Evolutionary conservation across 2,329 filamentous ascomycete species (phyloP).

Genomic region (Fusarium scirpi): DNA sequence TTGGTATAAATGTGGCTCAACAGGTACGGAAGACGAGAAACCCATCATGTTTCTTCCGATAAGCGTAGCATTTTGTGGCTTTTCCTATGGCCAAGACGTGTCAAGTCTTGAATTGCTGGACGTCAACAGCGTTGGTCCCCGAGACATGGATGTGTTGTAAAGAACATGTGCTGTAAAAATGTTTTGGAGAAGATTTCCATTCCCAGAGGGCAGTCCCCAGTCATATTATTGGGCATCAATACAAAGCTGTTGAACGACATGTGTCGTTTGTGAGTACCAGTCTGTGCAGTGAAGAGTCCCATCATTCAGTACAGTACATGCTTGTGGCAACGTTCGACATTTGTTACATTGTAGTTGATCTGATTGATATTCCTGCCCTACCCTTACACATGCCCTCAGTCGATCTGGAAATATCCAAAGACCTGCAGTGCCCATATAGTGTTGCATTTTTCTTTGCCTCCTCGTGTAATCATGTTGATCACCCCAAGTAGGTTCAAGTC

Average conservation of each 20-base stretch:
- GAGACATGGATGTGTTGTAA: background rate
- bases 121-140: background rate
- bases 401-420: background rate
- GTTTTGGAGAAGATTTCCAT: background rate
- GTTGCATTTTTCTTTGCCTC: background rate
- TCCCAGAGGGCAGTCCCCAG: background rate
- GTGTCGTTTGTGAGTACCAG: background rate
- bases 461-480: background rate
- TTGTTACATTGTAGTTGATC: background rate
- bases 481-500: background rate
- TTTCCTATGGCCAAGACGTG: background rate
- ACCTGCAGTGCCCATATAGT: background rate
- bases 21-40: background rate
- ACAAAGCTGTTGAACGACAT: background rate
- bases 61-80: background rate
- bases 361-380: background rate
- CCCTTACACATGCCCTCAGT: too few relatives aligned
- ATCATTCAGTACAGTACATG: background rate
- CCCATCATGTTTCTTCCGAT: background rate
- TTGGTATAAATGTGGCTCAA: background rate
- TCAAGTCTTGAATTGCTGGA: constrained; percentile 3
- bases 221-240: background rate
- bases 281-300: background rate
- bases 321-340: background rate
- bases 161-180: background rate